Evolutionary conservation across 139 green algal genomes (phyloP).

Genomic region (Micromonas commoda): DNA sequence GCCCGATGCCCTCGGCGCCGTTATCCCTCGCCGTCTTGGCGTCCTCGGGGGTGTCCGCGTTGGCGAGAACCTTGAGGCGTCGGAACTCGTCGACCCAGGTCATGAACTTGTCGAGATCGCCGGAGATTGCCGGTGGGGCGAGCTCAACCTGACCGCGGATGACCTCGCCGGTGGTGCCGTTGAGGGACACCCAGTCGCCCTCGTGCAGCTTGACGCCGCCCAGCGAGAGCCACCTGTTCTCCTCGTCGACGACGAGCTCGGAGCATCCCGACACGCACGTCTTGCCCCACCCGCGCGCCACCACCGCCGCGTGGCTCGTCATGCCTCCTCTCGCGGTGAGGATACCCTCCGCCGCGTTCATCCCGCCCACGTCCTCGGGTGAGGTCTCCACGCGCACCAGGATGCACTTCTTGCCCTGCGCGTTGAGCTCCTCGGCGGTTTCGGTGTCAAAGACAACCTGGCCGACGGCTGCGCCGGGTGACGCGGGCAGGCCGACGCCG

Average conservation of each 20-base stretch:
- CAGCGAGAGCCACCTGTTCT: constrained; percentile 40
- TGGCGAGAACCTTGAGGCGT: constrained; percentile 60
- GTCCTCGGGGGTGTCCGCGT: constrained; percentile 80
- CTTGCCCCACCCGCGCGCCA: constrained; percentile 86
- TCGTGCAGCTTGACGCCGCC: constrained; percentile 23
- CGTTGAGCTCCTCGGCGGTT: constrained; percentile 62
- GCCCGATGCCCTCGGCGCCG: constrained; percentile 78
- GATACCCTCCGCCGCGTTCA: constrained; percentile 76
- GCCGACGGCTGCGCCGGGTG: constrained; percentile 73
- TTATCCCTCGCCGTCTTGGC: constrained; percentile 45
- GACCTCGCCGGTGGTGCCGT: constrained; percentile 40
- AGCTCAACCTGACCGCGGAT: constrained; percentile 31
- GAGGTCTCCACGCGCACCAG: constrained; percentile 72
- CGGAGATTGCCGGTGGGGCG: constrained; percentile 44
- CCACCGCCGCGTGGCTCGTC: constrained; percentile 81
- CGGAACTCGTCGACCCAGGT: constrained; percentile 67
- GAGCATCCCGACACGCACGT: constrained; percentile 78
- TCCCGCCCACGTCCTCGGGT: constrained; percentile 81
- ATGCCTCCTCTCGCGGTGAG: constrained; percentile 78
- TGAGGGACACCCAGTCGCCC: constrained; percentile 34
- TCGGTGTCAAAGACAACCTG: constrained; percentile 74
- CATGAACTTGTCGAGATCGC: constrained; percentile 71
- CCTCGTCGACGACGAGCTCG: constrained; percentile 58
- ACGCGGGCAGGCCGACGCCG: constrained; percentile 67
- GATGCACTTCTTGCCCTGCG: constrained; percentile 52